Evolutionary conservation across 352 stramenopile genomes (phyloP).

Genomic region (Globisporangium cederbergense): DNA sequence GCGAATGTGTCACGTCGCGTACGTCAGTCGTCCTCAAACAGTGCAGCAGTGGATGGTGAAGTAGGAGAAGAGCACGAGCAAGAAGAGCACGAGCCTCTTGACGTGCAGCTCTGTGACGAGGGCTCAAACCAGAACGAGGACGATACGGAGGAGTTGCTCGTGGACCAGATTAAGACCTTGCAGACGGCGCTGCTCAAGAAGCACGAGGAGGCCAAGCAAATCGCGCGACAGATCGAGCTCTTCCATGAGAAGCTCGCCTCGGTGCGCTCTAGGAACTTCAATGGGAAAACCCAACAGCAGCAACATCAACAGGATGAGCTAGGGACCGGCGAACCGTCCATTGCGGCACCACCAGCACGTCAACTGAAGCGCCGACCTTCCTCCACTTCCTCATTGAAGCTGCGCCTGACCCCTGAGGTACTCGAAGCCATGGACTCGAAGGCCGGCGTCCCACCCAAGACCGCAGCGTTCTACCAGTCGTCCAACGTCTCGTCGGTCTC

Average conservation of each 20-base stretch:
- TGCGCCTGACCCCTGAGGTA: constrained; percentile 53
- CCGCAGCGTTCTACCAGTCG: constrained; percentile 41
- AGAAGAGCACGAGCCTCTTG: constrained; percentile 6
- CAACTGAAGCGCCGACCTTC: neutral
- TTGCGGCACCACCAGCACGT: constrained; percentile 11
- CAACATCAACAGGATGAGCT: neutral
- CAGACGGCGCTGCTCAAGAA: constrained; percentile 67
- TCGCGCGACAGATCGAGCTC: constrained; percentile 48
- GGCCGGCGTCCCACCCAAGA: constrained; percentile 43
- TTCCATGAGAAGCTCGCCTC: constrained; percentile 51
- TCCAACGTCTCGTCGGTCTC: constrained; percentile 69
- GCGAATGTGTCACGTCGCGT: neutral
- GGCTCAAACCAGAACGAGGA: constrained; percentile 65
- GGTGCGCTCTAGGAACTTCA: constrained; percentile 22
- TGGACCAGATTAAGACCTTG: constrained; percentile 64
- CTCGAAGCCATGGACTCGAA: constrained; percentile 58
- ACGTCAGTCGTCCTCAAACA: neutral
- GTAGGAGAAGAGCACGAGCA: constrained; percentile 15
- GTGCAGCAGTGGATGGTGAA: neutral
- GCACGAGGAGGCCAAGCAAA: constrained; percentile 74
- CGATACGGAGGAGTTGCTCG: constrained; percentile 53
- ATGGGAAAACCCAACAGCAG: neutral
- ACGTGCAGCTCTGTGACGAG: constrained; percentile 16
- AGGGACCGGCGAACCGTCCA: neutral
- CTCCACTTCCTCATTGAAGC: constrained; percentile 25